A percentile compares a stretch with the other conserved stretches of the same genome.
phyloP scores from a whole-genome alignment of 345 rosid genomes.

The Trapa incisa region DNA sequence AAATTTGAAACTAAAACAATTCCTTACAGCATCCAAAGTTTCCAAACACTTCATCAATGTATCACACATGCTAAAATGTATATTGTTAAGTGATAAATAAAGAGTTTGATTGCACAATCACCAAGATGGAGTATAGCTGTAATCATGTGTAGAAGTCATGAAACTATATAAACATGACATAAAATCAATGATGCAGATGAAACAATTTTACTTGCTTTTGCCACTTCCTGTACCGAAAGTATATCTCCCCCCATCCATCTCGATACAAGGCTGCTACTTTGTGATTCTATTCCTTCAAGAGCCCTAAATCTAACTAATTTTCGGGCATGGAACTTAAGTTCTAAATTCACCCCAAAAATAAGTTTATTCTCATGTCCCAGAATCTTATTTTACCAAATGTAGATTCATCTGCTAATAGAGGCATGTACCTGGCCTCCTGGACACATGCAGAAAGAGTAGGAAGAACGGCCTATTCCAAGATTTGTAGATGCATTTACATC shows the following conservation, averaged over 20 bases:
- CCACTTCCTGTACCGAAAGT: too few relatives aligned
- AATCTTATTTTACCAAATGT: background rate
- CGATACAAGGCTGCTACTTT: too few relatives aligned
- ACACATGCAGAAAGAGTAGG: conserved; percentile 99
- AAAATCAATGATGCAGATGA: too few relatives aligned
- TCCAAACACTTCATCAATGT: background rate
- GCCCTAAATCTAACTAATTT: background rate
- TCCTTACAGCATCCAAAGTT: background rate
- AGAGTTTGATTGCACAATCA: too few relatives aligned
- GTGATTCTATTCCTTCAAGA: too few relatives aligned
- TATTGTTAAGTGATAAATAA: too few relatives aligned
- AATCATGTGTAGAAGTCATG: too few relatives aligned
- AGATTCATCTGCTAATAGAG: background rate
- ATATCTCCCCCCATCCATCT: too few relatives aligned
- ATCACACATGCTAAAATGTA: too few relatives aligned
- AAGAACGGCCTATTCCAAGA: conserved; percentile 35
- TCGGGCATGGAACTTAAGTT: background rate
- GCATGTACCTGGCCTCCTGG: conserved; percentile 93
- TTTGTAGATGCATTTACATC: conserved; percentile 18
- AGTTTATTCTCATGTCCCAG: background rate
- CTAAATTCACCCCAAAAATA: background rate
- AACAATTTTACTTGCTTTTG: too few relatives aligned
- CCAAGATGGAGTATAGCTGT: too few relatives aligned
- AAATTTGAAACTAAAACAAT: background rate
- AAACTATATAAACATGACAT: too few relatives aligned